Conservation (phyloP, 176 grass and related monocot species). For the Pontederia paniculata region DNA sequence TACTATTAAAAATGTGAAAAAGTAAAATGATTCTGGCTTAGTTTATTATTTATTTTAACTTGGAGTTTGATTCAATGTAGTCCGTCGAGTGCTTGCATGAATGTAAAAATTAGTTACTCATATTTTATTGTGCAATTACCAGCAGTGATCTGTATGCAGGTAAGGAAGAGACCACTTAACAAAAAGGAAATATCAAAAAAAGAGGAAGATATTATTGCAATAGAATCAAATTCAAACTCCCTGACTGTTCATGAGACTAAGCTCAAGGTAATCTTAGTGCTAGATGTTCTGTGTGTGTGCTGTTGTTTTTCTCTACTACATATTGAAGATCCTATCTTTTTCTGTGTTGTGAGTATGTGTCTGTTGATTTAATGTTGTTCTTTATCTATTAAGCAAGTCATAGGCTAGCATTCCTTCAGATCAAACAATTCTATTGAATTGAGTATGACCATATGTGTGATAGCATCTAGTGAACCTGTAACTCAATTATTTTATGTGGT, state of each 20-base stretch:
- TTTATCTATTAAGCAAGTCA: too few species aligned
- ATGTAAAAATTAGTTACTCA: not conserved
- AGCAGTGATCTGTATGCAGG: conserved; percentile 30
- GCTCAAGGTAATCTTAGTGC: conserved; percentile 55
- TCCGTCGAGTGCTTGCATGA: not conserved
- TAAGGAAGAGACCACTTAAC: conserved; percentile 96
- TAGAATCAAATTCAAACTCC: conserved; percentile 54
- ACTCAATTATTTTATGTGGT: too few species aligned
- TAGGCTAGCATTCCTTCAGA: too few species aligned
- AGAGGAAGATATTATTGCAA: conserved; percentile 95
- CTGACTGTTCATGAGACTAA: conserved; percentile 98
- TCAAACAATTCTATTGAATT: too few species aligned
- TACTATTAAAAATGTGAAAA: not conserved
- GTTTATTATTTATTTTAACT: too few species aligned
- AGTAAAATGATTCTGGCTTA: too few species aligned
- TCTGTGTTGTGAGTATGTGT: not conserved
- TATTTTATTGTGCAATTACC: not conserved
- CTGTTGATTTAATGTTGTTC: not conserved
- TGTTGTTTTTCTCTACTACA: not conserved
- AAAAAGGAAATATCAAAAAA: conserved; percentile 91
- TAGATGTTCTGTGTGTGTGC: conserved; percentile 19
- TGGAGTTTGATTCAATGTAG: not conserved
- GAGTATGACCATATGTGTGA: too few species aligned
- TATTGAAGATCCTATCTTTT: not conserved
- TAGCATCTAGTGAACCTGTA: too few species aligned